phyloP scores from a whole-genome alignment of 257 asterid species.

The Anisodus acutangulus region DNA sequence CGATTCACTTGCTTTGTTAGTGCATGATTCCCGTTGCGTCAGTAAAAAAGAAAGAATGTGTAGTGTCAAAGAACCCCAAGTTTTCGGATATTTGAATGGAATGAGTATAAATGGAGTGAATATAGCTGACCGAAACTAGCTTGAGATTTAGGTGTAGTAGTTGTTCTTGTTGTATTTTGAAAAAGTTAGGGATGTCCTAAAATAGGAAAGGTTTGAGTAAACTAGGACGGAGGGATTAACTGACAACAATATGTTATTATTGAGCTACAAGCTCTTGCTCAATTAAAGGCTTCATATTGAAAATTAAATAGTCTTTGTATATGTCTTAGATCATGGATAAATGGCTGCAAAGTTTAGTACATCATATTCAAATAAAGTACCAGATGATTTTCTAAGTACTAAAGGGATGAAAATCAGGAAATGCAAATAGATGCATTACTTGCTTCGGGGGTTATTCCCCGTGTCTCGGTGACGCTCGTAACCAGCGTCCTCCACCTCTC shows the following conservation, averaged over 20 bases:
- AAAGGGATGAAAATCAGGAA: slow-evolving; percentile 15
- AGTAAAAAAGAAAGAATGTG: not conserved
- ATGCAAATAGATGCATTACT: not conserved
- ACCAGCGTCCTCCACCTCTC: too few relatives aligned
- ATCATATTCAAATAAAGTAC: not conserved
- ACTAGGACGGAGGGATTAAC: not conserved
- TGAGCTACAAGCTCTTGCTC: slow-evolving; percentile 12
- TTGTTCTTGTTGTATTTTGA: not conserved
- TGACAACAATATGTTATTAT: not conserved
- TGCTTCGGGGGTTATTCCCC: too few relatives aligned
- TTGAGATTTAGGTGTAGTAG: not conserved
- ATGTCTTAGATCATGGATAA: not conserved
- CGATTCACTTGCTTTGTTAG: not conserved
- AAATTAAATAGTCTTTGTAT: not conserved
- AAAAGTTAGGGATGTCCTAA: not conserved
- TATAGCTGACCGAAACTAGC: not conserved
- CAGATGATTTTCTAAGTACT: not conserved
- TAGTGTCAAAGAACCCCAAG: not conserved
- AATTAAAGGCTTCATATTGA: not conserved
- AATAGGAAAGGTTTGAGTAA: not conserved
- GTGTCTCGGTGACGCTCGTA: too few relatives aligned
- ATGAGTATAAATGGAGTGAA: not conserved
- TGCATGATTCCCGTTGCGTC: not conserved
- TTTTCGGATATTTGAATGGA: not conserved
- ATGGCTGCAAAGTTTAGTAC: not conserved